Evolutionary conservation across 371 early-diverging fungal genomes (phyloP), one percentile per base, ranked within the genome.

Genomic region (Mortierella sp.): DNA sequence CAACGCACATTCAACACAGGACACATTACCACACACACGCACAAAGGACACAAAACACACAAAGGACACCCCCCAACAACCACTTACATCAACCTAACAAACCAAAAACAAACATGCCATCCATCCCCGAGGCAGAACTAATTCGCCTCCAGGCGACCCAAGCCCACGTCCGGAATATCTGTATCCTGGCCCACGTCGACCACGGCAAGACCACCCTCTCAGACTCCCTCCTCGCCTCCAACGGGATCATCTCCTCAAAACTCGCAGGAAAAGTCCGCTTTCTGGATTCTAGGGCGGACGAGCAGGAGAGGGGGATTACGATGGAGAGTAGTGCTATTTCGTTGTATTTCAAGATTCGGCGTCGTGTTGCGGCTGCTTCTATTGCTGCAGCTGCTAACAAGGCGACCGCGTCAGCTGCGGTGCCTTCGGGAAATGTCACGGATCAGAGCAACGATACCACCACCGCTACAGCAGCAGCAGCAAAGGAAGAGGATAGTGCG

Each of bases 201-300:
- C 99, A 99, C 84, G 99, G 99, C 77, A 99, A 99, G 88, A 99
- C 99, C 11, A 99, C 99, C 0, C 91, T 99, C 27, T 97, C 99
- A 24, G 99, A 99, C 88, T 96, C 96, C 27, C 91, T 99, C 32
- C 89, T 99, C 27, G 97, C 99, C 14, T 96, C 98, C 58, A 97
- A 99, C 82, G 99, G 99, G 46, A 97, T 99, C 87, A 98, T 99
- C 79, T 98, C 98, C 38, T 92, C 94, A 70, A 97, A 97, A 87
- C 92, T 98, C 72, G 99, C 99, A 2, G 99, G 99, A 27, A 98
- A 99, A 82, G 95, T 99, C n/a, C 93, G 99, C 44, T 99, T 99
- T 80, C 91, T 99, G 71, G 99, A 99, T 92, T 97, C 96, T 70
- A 91, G 99, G 63, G 96, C 97, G 81, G 99, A 99, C 88, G 99